These are phyloP conservation scores for Suhomyces maxii DNA, from an alignment of 1,139 yeast species.

Conservation along the genomic window DNA sequence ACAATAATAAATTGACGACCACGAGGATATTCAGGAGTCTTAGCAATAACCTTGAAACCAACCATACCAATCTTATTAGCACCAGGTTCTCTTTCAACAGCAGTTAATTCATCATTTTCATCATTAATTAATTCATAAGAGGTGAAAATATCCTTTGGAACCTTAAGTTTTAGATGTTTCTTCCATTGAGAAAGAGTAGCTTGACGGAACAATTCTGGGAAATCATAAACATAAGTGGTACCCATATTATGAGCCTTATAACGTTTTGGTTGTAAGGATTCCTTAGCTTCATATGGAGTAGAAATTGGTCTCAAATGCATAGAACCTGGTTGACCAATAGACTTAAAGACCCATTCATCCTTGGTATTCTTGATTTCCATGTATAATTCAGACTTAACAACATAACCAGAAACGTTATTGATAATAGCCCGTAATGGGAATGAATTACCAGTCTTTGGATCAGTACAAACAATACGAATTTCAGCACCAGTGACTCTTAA, in stretches of 20 bases:
- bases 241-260: constrained; percentile 98
- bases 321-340: constrained; percentile 89
- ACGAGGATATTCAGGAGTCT: constrained; percentile 95
- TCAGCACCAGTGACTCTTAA: constrained; percentile 96
- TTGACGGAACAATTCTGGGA: constrained; percentile 98
- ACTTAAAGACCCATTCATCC: constrained; percentile 96
- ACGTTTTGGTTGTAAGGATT: constrained; percentile 96
- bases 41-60: constrained; percentile 86
- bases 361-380: constrained; percentile 88
- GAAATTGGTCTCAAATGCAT: constrained; percentile 97
- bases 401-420: constrained; percentile 95
- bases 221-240: constrained; percentile 95
- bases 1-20: constrained; percentile 92
- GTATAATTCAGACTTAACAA: constrained; percentile 91
- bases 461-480: constrained; percentile 92
- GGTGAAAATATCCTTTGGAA: constrained; percentile 77
- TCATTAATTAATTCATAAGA: constrained; percentile 85
- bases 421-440: constrained; percentile 96
- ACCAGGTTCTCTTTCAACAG: constrained; percentile 94
- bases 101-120: constrained; percentile 73
- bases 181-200: constrained; percentile 87
- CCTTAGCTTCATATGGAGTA: constrained; percentile 96
- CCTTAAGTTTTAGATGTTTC: constrained; percentile 54
- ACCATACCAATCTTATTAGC: constrained; percentile 97
- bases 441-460: constrained; percentile 80